Conservation (phyloP, 306 rosid genomes). For the Vicia villosa region DNA sequence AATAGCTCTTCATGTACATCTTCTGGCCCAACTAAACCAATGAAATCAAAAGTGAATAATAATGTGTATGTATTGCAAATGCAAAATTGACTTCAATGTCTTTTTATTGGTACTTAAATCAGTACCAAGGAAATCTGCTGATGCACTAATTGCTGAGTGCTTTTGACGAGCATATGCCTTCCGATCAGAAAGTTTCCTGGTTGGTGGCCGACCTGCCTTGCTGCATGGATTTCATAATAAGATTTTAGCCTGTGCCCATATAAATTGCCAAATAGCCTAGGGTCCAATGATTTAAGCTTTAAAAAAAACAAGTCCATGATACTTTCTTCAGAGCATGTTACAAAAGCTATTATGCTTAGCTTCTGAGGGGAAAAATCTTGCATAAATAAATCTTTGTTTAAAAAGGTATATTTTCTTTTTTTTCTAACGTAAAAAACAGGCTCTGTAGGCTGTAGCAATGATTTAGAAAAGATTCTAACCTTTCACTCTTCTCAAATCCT, state of each 20-base stretch:
- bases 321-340: neutral
- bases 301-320: neutral
- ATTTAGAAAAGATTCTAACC: slow-evolving; percentile 48
- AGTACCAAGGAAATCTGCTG: slow-evolving; percentile 77
- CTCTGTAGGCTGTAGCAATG: neutral
- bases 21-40: slow-evolving; percentile 69
- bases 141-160: slow-evolving; percentile 57
- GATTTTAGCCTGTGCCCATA: slow-evolving; percentile 37
- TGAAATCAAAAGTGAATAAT: slow-evolving; percentile 44
- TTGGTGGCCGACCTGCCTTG: slow-evolving; percentile 92
- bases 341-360: slow-evolving; percentile 2
- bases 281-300: neutral
- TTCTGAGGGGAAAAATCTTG: neutral
- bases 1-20: slow-evolving; percentile 74
- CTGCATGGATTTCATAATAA: slow-evolving; percentile 53
- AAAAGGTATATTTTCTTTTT: neutral
- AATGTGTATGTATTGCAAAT: slow-evolving; percentile 29
- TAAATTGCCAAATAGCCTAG: slow-evolving; percentile 32
- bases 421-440: neutral
- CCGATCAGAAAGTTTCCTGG: slow-evolving; percentile 83
- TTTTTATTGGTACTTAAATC: slow-evolving; percentile 28
- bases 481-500: slow-evolving; percentile 74
- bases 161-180: slow-evolving; percentile 84
- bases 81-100: slow-evolving; percentile 5
- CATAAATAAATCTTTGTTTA: neutral